These are phyloP conservation scores for Lachnellula arida DNA, from an alignment of 2,329 filamentous ascomycete genomes.

Conservation along the genomic window DNA sequence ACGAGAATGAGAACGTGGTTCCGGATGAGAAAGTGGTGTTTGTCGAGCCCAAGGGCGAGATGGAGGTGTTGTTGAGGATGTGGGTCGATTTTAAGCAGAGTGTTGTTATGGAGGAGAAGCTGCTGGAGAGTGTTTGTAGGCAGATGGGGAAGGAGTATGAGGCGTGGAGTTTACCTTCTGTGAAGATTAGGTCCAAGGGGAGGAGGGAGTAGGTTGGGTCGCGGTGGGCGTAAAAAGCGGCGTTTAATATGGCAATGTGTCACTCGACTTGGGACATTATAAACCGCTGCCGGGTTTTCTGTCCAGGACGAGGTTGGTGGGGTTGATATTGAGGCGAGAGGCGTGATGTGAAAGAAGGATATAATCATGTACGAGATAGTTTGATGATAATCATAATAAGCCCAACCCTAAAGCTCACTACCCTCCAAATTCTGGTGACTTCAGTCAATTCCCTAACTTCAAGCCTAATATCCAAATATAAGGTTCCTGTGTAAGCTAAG, in stretches of 20 bases:
- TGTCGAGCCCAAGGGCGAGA: constrained; percentile 13
- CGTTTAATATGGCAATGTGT: not conserved
- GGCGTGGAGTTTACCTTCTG: constrained; percentile 19
- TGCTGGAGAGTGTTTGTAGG: constrained; percentile 21
- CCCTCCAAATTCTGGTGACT: too few relatives aligned
- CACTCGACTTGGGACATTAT: too few relatives aligned
- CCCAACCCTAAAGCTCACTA: too few relatives aligned
- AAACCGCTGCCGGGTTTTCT: too few relatives aligned
- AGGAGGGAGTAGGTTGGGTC: not conserved
- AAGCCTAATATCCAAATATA: too few relatives aligned
- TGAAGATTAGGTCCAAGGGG: constrained; percentile 20
- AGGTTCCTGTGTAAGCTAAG: too few relatives aligned
- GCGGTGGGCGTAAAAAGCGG: not conserved
- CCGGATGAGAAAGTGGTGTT: constrained; percentile 17
- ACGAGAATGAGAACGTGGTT: not conserved
- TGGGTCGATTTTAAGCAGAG: constrained; percentile 27
- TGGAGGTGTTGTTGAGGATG: constrained; percentile 20
- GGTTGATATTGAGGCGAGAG: too few relatives aligned
- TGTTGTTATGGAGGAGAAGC: constrained; percentile 24
- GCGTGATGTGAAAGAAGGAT: too few relatives aligned
- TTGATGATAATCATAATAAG: too few relatives aligned
- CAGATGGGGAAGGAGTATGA: constrained; percentile 21
- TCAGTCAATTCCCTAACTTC: too few relatives aligned
- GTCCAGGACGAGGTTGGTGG: too few relatives aligned
- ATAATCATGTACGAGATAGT: too few relatives aligned